Percentiles rank a stretch among this genome's conserved stretches.
Evolutionary conservation across 306 rosid species (phyloP).

Genomic region (Cicer chorassanicum): DNA sequence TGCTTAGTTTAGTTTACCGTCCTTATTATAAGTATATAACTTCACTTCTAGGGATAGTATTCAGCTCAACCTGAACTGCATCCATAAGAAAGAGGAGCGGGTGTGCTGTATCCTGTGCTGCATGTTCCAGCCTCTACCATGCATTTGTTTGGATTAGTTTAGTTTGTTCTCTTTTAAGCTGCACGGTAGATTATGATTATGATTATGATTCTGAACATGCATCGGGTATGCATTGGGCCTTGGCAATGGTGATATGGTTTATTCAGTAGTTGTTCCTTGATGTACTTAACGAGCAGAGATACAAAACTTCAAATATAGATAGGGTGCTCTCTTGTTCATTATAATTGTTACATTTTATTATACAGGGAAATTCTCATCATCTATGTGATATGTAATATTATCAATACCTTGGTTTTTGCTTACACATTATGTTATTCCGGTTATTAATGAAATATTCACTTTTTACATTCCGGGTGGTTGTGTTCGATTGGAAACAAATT

Average conservation of each 20-base stretch:
- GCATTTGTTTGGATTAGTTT: conserved; percentile 21
- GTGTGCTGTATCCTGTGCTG: conserved; percentile 6
- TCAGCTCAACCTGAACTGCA: conserved; percentile 8
- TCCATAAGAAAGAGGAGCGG: neutral
- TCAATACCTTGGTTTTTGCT: neutral
- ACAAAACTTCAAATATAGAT: conserved; percentile 6
- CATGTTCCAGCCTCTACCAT: conserved; percentile 33
- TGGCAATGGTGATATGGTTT: conserved; percentile 8
- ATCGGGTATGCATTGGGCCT: conserved; percentile 1
- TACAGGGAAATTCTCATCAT: conserved; percentile 4
- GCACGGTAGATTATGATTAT: conserved; percentile 25
- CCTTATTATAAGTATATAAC: neutral
- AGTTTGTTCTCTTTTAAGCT: conserved; percentile 1
- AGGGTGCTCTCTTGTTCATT: conserved; percentile 21
- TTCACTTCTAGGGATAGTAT: neutral
- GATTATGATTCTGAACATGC: conserved; percentile 25
- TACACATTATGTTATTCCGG: neutral
- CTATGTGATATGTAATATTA: conserved; percentile 19
- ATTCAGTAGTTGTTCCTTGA: neutral
- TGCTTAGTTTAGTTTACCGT: conserved; percentile 17
- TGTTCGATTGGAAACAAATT: neutral
- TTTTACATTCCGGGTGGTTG: neutral
- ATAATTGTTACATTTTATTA: conserved; percentile 3
- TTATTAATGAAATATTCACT: neutral
- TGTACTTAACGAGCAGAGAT: neutral